A percentile compares a stretch with the other conserved stretches of the same genome.
Evolutionary conservation across 148 eudicot species (phyloP).

Genomic region (Vaccinium corymbosum): DNA sequence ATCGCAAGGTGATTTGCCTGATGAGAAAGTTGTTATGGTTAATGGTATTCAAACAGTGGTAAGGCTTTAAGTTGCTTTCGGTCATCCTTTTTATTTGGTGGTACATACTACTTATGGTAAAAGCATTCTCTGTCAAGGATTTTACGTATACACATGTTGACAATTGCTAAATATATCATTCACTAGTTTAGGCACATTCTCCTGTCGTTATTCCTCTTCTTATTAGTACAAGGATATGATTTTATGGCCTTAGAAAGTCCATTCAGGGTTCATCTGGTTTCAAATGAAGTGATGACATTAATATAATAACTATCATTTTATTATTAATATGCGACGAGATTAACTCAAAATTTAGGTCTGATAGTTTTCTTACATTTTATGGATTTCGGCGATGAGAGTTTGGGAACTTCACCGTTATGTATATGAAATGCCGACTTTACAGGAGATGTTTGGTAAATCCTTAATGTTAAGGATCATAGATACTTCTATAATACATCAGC

Average conservation of each 20-base stretch:
- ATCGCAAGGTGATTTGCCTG: conserved; percentile 55
- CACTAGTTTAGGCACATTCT: conserved; percentile 2
- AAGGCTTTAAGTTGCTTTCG: conserved; percentile 19
- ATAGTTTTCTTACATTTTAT: neutral
- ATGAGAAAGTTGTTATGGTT: conserved; percentile 76
- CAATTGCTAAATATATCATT: neutral
- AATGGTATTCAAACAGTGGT: conserved; percentile 88
- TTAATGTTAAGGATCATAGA: neutral
- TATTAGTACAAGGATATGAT: neutral
- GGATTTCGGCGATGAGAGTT: neutral
- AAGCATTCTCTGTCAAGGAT: neutral
- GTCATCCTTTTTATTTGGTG: neutral
- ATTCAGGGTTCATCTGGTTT: neutral
- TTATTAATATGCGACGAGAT: neutral
- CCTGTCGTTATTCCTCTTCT: neutral
- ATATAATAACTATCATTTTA: too few species aligned
- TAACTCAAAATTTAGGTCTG: neutral
- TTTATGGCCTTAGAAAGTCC: neutral
- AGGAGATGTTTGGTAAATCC: neutral
- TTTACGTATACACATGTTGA: neutral
- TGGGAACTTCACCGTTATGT: neutral
- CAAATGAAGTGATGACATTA: neutral
- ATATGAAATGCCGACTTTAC: neutral
- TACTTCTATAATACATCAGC: neutral
- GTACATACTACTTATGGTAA: conserved; percentile 3